Percentiles rank a stretch among this genome's conserved stretches.
Conservation (phyloP, 2,329 filamentous ascomycete genomes). For the Alternaria brassicae region DNA sequence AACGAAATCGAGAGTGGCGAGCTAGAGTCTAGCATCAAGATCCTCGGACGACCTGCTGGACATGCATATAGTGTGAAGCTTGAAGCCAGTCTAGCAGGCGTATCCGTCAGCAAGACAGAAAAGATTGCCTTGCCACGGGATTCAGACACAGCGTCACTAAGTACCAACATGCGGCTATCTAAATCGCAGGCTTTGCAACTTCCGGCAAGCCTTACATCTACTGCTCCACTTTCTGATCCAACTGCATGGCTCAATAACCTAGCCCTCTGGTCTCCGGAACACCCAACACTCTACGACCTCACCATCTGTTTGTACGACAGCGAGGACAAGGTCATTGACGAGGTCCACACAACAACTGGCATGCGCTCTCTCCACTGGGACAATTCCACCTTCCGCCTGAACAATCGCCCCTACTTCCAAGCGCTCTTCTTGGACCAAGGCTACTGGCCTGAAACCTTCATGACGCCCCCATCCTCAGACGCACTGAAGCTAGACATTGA, state of each 20-base stretch:
- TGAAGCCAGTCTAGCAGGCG: slow-evolving; percentile 60
- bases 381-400: slow-evolving; percentile 66
- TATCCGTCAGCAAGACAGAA: slow-evolving; percentile 55
- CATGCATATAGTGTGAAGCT: slow-evolving; percentile 61
- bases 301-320: slow-evolving; percentile 60
- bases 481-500: slow-evolving; percentile 62
- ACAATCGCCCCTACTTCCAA: slow-evolving; percentile 67
- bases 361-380: slow-evolving; percentile 68
- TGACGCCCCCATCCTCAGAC: slow-evolving; percentile 62
- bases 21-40: slow-evolving; percentile 59
- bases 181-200: slow-evolving; percentile 53
- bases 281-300: slow-evolving; percentile 65
- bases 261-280: slow-evolving; percentile 68
- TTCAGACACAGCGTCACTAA: slow-evolving; percentile 57
- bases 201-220: slow-evolving; percentile 40
- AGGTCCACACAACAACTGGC: slow-evolving; percentile 66
- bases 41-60: slow-evolving; percentile 59
- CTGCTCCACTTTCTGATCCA: slow-evolving; percentile 49
- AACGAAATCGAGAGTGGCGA: slow-evolving; percentile 62
- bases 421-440: slow-evolving; percentile 67
- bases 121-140: slow-evolving; percentile 58
- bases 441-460: slow-evolving; percentile 68
- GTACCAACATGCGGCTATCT: slow-evolving; percentile 59
- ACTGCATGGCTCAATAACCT: slow-evolving; percentile 61
- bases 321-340: slow-evolving; percentile 56